phyloP scores from a whole-genome alignment of 257 asterid species.

The Gentiana straminea region DNA sequence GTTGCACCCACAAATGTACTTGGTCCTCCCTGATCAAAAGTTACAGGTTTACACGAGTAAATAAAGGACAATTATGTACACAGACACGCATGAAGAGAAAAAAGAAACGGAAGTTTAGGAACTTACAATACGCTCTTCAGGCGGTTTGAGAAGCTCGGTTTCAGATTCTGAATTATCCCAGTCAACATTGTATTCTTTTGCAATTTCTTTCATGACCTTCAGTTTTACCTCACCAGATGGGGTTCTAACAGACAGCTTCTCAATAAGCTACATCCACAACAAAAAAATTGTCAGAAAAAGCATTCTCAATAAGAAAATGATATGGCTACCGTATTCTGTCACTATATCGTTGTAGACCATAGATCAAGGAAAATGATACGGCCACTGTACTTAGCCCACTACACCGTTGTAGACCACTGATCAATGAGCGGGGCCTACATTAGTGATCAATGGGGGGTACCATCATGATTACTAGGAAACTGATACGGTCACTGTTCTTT shows the following conservation, averaged over 20 bases:
- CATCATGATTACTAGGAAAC: no score
- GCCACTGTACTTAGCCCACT: no score
- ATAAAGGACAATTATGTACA: background rate
- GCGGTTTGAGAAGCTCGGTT: conserved; percentile 76
- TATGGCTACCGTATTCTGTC: no score
- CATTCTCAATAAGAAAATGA: no score
- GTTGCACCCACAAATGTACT: conserved; percentile 56
- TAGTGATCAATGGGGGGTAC: no score
- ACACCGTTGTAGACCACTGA: no score
- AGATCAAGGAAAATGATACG: no score
- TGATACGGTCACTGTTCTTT: background rate
- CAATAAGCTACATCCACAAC: conserved; percentile 61
- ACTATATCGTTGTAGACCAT: no score
- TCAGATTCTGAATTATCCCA: conserved; percentile 87
- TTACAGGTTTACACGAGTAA: background rate
- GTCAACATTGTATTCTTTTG: conserved; percentile 83
- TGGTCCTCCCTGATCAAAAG: conserved; percentile 63
- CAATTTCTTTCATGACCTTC: conserved; percentile 84
- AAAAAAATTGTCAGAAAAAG: background rate
- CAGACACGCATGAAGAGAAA: background rate
- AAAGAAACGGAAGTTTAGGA: conserved; percentile 1
- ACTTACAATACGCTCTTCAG: conserved; percentile 73
- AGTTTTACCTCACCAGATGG: conserved; percentile 81
- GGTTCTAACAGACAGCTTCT: conserved; percentile 85
- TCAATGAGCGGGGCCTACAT: no score